These are phyloP conservation scores for Pseudocercospora fijiensis DNA, from an alignment of 2,329 filamentous ascomycete genomes.

Conservation along the genomic window DNA sequence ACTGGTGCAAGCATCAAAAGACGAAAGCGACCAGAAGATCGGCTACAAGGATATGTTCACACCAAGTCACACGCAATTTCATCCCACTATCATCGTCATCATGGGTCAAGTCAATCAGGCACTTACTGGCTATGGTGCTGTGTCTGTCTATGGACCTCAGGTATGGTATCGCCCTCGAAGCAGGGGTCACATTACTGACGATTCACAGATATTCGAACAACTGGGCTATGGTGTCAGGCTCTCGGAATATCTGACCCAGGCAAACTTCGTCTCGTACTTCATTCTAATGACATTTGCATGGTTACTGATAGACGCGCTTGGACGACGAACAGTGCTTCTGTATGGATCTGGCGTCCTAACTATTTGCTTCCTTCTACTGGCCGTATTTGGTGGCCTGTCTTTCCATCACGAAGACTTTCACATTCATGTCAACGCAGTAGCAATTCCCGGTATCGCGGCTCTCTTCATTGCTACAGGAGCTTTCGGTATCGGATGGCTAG, in stretches of 20 bases:
- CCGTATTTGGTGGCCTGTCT: constrained; percentile 53
- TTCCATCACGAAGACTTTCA: constrained; percentile 41
- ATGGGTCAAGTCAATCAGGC: constrained; percentile 65
- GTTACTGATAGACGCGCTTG: constrained; percentile 58
- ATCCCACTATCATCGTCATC: constrained; percentile 57
- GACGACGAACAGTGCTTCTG: constrained; percentile 55
- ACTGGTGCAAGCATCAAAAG: constrained; percentile 51
- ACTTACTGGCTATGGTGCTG: constrained; percentile 53
- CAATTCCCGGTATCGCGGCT: constrained; percentile 53
- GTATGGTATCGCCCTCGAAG: background rate
- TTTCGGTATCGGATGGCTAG: constrained; percentile 61
- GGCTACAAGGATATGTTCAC: constrained; percentile 60
- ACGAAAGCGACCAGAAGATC: constrained; percentile 48
- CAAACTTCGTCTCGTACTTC: constrained; percentile 62
- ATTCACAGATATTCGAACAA: constrained; percentile 55
- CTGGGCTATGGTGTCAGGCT: constrained; percentile 54
- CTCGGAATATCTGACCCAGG: constrained; percentile 59
- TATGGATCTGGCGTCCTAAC: constrained; percentile 53
- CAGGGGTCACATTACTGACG: background rate
- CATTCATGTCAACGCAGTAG: constrained; percentile 46
- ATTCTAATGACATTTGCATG: constrained; percentile 62
- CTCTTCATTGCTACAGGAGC: constrained; percentile 60
- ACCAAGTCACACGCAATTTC: constrained; percentile 56
- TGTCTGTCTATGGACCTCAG: constrained; percentile 63
- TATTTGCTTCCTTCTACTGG: constrained; percentile 52